These are phyloP conservation scores for Globisporangium radiosum DNA, from an alignment of 352 stramenopile species.

Conservation along the genomic window DNA sequence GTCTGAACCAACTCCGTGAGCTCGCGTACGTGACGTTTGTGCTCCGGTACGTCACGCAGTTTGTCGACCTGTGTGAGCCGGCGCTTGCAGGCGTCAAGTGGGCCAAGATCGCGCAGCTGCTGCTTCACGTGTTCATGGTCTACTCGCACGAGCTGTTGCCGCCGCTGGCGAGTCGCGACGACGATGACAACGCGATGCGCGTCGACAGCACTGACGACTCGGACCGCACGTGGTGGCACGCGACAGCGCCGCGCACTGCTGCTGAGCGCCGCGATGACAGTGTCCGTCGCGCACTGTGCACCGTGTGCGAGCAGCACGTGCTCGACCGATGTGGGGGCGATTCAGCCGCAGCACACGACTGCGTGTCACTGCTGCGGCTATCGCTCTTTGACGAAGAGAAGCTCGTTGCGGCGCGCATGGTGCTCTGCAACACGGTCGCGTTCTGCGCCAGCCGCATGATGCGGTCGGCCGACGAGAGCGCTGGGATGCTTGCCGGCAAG, in stretches of 20 bases:
- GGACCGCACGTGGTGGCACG: slow-evolving; percentile 54
- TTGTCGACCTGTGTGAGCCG: slow-evolving; percentile 60
- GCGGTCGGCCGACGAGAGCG: slow-evolving; percentile 36
- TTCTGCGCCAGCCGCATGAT: slow-evolving; percentile 76
- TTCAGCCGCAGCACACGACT: slow-evolving; percentile 9
- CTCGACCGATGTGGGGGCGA: slow-evolving; percentile 30
- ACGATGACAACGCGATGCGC: slow-evolving; percentile 5
- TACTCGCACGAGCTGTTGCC: slow-evolving; percentile 55
- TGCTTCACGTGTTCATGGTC: slow-evolving; percentile 63
- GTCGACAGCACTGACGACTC: slow-evolving; percentile 25
- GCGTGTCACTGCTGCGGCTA: slow-evolving; percentile 36
- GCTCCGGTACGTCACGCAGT: slow-evolving; percentile 74
- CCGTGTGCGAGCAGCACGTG: slow-evolving; percentile 36
- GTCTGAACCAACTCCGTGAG: slow-evolving; percentile 59
- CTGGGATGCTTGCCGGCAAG: slow-evolving; percentile 21
- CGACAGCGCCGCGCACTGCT: slow-evolving; percentile 21
- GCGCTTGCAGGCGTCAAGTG: slow-evolving; percentile 54
- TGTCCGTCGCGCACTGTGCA: slow-evolving; percentile 26
- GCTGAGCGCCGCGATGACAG: slow-evolving; percentile 55
- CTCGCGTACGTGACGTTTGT: slow-evolving; percentile 73
- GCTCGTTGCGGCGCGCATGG: slow-evolving; percentile 74
- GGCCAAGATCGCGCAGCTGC: slow-evolving; percentile 66
- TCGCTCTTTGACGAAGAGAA: slow-evolving; percentile 76
- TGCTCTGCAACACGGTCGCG: slow-evolving; percentile 67
- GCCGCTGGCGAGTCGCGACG: not conserved